phyloP scores from a whole-genome alignment of 495 filamentous ascomycete genomes.

The Cetradonia linearis region DNA sequence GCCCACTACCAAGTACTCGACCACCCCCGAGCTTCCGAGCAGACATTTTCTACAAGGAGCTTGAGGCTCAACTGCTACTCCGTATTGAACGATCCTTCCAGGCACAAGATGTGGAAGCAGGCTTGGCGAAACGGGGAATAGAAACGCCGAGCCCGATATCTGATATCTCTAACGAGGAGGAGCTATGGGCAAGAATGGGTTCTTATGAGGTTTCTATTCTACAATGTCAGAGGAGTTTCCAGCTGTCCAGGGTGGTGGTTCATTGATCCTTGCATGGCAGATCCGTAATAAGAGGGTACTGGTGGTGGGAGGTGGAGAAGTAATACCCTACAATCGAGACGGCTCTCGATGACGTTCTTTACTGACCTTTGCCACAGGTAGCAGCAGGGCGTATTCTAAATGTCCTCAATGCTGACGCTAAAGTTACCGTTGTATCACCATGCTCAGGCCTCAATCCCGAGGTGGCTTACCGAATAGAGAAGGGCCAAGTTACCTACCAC shows the following conservation, averaged over 20 bases:
- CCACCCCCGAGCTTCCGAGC: slow-evolving; percentile 79
- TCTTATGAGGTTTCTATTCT: not conserved
- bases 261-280: slow-evolving; percentile 91
- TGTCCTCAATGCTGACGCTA: slow-evolving; percentile 87
- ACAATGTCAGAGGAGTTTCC: slow-evolving; percentile 60
- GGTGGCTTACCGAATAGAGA: slow-evolving; percentile 67
- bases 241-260: slow-evolving; percentile 76
- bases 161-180: not conserved
- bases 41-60: slow-evolving; percentile 48
- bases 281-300: slow-evolving; percentile 71
- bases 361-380: slow-evolving; percentile 47
- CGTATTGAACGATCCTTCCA: not conserved
- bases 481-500: slow-evolving; percentile 62
- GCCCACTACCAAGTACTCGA: slow-evolving; percentile 75
- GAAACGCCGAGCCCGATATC: not conserved
- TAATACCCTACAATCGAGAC: slow-evolving; percentile 29
- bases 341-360: slow-evolving; percentile 12
- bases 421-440: slow-evolving; percentile 76
- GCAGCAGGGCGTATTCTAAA: slow-evolving; percentile 89
- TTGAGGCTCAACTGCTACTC: not conserved
- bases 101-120: slow-evolving; percentile 3
- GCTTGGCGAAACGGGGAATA: slow-evolving; percentile 2
- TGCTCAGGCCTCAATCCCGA: slow-evolving; percentile 73
- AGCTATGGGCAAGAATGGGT: slow-evolving; percentile 1
- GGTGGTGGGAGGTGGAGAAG: slow-evolving; percentile 89